Evolutionary conservation across 345 rosid genomes (phyloP), one percentile per base, ranked within the genome.

Genomic region (Lepidium sativum): DNA sequence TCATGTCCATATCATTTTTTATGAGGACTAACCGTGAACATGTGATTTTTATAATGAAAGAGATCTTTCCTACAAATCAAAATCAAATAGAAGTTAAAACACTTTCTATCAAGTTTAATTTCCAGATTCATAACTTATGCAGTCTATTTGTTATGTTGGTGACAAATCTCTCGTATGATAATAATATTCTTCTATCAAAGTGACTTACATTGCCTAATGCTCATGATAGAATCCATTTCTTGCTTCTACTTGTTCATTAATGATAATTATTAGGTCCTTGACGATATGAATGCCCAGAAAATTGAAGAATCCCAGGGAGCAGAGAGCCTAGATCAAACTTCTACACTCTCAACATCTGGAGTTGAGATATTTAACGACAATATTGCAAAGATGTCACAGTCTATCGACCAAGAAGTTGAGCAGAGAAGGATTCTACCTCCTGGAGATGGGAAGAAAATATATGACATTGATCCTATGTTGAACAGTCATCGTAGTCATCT

Each of bases 381-480:
- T 47, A 53, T 17, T 79, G 51, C 62, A 42, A 82, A 49, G 63
- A 37, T 65, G 67, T 54, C 73, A 60, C 35, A 59, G 51, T 57
- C 79, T 43, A 21, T 77, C 34, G 59, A 5, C 2, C 79, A 65
- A 64, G 47, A 51, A 71, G 60, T 61, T 34, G 72, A 65, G 59
- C 69, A 74, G 60, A 77, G 69, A 68, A 55, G 44, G 49, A 65
- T 86, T 73, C 86, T 89, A 31, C 91, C 84, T 42, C 96, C 99
- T 48, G 96, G 96, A 39, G 45, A 60, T 27, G 97, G 96, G 44
- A 78, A 82, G 75, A 87, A 47, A 73, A 88, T 94, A 74, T 94
- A 94, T 68, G 86, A 86, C 67, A 86, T 86, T 76, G 99, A 90
- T 81, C 87, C 96, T 60, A 80, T 68, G 66, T 71, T 90, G 74